phyloP scores from a whole-genome alignment of 2,329 filamentous ascomycete species.

The Phaeosphaeriaceae sp. region DNA sequence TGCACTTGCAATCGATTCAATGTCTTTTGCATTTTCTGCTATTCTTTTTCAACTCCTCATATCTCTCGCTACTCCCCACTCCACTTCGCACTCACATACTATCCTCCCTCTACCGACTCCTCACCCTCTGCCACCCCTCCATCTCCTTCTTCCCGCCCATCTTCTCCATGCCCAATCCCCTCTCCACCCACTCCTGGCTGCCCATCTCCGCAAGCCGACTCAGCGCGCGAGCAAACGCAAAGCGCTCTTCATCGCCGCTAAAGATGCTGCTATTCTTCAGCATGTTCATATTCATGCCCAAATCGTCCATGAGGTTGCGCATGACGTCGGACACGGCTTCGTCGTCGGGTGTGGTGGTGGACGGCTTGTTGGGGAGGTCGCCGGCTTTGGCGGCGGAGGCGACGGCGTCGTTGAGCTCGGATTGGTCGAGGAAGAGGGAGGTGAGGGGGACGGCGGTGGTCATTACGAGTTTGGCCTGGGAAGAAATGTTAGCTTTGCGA shows the following conservation, averaged over 20 bases:
- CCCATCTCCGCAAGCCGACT: conserved; percentile 91
- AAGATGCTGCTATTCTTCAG: conserved; percentile 89
- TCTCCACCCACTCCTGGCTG: conserved; percentile 91
- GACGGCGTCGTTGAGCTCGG: conserved; percentile 56
- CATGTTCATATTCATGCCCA: conserved; percentile 83
- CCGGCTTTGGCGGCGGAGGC: conserved; percentile 49
- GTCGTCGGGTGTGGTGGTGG: conserved; percentile 48
- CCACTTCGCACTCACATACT: conserved; percentile 39
- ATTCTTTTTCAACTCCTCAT: no score
- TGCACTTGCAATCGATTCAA: no score
- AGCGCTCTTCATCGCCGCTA: conserved; percentile 92
- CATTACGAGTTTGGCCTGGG: conserved; percentile 88
- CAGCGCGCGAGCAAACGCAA: conserved; percentile 90
- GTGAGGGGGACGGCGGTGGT: conserved; percentile 86
- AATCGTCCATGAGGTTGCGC: conserved; percentile 83
- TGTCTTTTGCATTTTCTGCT: no score
- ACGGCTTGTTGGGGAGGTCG: conserved; percentile 44
- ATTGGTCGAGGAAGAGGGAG: conserved; percentile 81
- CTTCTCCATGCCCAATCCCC: conserved; percentile 70
- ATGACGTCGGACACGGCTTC: conserved; percentile 71
- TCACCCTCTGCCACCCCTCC: conserved; percentile 70
- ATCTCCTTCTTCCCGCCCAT: conserved; percentile 70
- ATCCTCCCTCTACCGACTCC: conserved; percentile 69
- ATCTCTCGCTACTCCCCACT: no score
- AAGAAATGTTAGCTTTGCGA: conserved; percentile 3